Evolutionary conservation across 345 rosid genomes (phyloP).

Genomic region (Trapa bicornis): DNA sequence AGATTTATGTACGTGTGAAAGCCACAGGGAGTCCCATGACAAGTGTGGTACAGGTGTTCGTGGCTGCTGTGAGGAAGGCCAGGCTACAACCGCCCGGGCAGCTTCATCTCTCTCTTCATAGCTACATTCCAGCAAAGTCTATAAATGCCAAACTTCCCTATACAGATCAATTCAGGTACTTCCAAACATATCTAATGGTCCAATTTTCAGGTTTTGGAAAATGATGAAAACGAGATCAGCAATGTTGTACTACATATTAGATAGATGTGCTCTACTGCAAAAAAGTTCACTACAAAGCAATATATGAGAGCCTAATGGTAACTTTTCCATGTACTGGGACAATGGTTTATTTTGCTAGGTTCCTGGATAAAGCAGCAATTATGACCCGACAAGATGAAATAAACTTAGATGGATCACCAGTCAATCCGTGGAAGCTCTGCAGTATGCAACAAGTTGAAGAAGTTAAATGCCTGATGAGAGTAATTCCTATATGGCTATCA

Average conservation of each 20-base stretch:
- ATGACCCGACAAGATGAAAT: constrained; percentile 17
- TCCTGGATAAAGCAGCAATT: constrained; percentile 39
- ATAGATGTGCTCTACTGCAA: neutral
- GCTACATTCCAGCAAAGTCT: constrained; percentile 21
- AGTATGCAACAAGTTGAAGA: constrained; percentile 48
- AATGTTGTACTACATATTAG: neutral
- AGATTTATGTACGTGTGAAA: constrained; percentile 54
- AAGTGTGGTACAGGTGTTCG: constrained; percentile 30
- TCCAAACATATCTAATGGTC: neutral
- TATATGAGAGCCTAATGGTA: neutral
- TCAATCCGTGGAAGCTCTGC: constrained; percentile 38
- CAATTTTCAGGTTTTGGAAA: neutral
- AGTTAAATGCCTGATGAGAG: constrained; percentile 36
- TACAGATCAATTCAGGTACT: constrained; percentile 40
- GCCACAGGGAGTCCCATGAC: constrained; percentile 71
- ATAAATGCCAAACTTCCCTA: constrained; percentile 33
- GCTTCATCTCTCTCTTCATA: constrained; percentile 25
- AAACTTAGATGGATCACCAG: constrained; percentile 36
- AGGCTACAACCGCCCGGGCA: constrained; percentile 14
- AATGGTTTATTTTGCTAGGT: constrained; percentile 10
- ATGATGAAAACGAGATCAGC: neutral
- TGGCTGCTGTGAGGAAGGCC: constrained; percentile 22
- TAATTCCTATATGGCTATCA: constrained; percentile 34
- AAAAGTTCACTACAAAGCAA: neutral
- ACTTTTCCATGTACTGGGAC: neutral